phyloP scores from a whole-genome alignment of 352 stramenopile species.

The Globisporangium paroecandrum region DNA sequence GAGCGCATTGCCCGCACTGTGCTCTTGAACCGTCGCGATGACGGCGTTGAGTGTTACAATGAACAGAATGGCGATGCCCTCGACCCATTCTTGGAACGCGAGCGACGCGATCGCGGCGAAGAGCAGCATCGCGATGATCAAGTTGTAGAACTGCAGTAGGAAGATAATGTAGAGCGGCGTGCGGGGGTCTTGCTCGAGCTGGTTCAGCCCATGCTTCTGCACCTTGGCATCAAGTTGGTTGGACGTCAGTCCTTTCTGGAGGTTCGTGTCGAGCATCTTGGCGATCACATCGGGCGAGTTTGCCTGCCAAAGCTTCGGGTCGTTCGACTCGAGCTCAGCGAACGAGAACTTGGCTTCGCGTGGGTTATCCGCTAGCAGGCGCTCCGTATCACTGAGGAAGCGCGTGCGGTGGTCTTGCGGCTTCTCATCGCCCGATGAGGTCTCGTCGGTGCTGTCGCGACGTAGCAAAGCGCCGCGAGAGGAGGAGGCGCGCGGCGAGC shows the following conservation, averaged over 20 bases:
- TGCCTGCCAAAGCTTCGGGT: constrained; percentile 33
- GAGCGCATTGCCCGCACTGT: constrained; percentile 60
- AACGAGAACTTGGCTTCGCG: constrained; percentile 47
- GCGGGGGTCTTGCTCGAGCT: constrained; percentile 57
- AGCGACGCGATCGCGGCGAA: constrained; percentile 54
- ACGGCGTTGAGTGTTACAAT: constrained; percentile 62
- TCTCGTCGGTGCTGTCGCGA: constrained; percentile 18
- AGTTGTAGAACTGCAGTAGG: constrained; percentile 76
- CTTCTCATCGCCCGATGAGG: constrained; percentile 7
- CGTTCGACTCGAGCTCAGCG: constrained; percentile 44
- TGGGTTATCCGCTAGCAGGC: constrained; percentile 50
- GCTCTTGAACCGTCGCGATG: constrained; percentile 62
- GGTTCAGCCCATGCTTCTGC: constrained; percentile 47
- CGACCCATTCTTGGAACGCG: constrained; percentile 58
- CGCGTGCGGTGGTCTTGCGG: constrained; percentile 40
- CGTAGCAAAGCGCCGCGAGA: constrained; percentile 24
- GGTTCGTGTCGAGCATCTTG: constrained; percentile 51
- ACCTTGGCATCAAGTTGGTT: constrained; percentile 42
- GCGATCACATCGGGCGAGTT: constrained; percentile 37
- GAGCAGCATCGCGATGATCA: constrained; percentile 69
- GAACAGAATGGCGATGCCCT: constrained; percentile 66
- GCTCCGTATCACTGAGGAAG: constrained; percentile 61
- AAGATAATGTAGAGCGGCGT: constrained; percentile 65
- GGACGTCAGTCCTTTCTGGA: constrained; percentile 40
- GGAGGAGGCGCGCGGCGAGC: constrained; percentile 6